A percentile compares a stretch with the other conserved stretches of the same genome.
Evolutionary conservation across 2,329 filamentous ascomycete species (phyloP).

Genomic region (Ramichloridium luteum): DNA sequence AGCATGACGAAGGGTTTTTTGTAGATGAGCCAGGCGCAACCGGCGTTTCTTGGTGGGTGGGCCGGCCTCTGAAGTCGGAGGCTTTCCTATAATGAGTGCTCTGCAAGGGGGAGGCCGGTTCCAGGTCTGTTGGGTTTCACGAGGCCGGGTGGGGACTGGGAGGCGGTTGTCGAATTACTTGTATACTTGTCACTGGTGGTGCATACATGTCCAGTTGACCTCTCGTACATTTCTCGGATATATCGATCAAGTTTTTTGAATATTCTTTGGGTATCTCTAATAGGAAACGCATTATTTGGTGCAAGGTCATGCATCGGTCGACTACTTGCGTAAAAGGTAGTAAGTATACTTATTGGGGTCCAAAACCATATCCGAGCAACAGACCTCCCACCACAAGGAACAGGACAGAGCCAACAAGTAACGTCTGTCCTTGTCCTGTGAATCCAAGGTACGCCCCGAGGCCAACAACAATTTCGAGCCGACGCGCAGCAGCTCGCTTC

Average conservation of each 20-base stretch:
- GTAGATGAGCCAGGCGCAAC: slow-evolving; percentile 23
- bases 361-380: background rate
- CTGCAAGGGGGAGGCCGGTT: background rate
- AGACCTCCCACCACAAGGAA: background rate
- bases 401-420: slow-evolving; percentile 14
- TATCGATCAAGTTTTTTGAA: too few species aligned
- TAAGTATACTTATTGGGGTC: too few species aligned
- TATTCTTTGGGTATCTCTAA: too few species aligned
- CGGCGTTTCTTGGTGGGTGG: slow-evolving; percentile 6
- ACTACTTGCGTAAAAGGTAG: too few species aligned
- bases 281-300: too few species aligned
- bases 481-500: slow-evolving; percentile 41
- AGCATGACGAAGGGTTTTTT: slow-evolving; percentile 40
- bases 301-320: too few species aligned
- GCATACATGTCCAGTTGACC: too few species aligned
- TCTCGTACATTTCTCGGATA: too few species aligned
- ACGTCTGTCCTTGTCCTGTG: slow-evolving; percentile 35
- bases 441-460: slow-evolving; percentile 41
- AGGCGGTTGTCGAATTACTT: too few species aligned
- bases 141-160: too few species aligned
- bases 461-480: slow-evolving; percentile 49
- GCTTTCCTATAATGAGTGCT: slow-evolving; percentile 12
- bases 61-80: slow-evolving; percentile 12
- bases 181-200: too few species aligned
- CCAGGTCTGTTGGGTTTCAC: too few species aligned